These are phyloP conservation scores for Starmera amethionina DNA, from an alignment of 805 yeast species.

Conservation along the genomic window DNA sequence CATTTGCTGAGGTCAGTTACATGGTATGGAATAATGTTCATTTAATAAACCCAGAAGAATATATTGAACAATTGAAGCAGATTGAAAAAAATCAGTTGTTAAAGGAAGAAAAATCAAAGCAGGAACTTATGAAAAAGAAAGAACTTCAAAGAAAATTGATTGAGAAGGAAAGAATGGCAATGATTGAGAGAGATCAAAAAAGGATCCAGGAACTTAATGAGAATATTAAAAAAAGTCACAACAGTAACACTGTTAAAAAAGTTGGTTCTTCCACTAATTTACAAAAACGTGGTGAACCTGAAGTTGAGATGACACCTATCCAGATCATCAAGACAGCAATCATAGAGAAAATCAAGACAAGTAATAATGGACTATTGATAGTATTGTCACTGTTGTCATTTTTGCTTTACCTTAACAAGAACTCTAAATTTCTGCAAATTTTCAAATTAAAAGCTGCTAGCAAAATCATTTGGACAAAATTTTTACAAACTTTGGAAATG, in stretches of 20 bases:
- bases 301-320: constrained; percentile 3
- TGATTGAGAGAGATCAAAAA: too few species aligned
- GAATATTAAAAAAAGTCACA: too few species aligned
- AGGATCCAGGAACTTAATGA: too few species aligned
- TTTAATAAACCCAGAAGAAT: constrained; percentile 6
- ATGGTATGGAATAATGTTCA: constrained; percentile 11
- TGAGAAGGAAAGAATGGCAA: background rate
- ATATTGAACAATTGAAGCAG: constrained; percentile 6
- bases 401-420: constrained; percentile 4
- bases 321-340: constrained; percentile 9
- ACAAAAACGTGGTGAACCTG: background rate
- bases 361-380: constrained; percentile 2
- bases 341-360: constrained; percentile 3
- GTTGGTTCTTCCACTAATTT: background rate
- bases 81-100: background rate
- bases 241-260: too few species aligned
- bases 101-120: constrained; percentile 4
- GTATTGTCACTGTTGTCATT: constrained; percentile 10
- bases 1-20: constrained; percentile 13
- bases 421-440: constrained; percentile 4
- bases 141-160: background rate
- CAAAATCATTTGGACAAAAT: constrained; percentile 7
- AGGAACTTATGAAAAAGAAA: constrained; percentile 3
- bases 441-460: constrained; percentile 5
- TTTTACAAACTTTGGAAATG: constrained; percentile 12